phyloP scores from a whole-genome alignment of 441 rosid genomes.

The Eutrema salsugineum region DNA sequence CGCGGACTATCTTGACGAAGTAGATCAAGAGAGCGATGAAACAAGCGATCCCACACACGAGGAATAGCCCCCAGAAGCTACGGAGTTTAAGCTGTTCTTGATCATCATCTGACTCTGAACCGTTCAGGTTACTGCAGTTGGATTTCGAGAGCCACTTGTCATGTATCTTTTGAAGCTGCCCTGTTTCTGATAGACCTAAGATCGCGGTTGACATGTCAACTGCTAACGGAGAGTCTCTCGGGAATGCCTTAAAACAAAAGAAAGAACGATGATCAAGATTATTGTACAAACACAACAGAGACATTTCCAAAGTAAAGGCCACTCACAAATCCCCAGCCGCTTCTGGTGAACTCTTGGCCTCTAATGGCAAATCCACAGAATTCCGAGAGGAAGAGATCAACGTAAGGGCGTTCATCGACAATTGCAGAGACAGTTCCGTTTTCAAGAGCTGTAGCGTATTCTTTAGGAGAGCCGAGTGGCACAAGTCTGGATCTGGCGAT shows the following conservation, averaged over 20 bases:
- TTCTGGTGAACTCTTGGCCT: conserved; percentile 85
- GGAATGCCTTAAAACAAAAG: conserved; percentile 61
- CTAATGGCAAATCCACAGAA: conserved; percentile 69
- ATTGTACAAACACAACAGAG: neutral
- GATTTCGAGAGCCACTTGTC: conserved; percentile 69
- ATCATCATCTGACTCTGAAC: conserved; percentile 30
- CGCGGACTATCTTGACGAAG: conserved; percentile 45
- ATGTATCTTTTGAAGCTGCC: conserved; percentile 77
- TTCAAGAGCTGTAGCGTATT: conserved; percentile 59
- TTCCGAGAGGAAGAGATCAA: conserved; percentile 77
- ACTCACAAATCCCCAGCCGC: conserved; percentile 98
- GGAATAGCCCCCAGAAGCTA: conserved; percentile 85
- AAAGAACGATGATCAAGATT: neutral
- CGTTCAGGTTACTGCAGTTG: conserved; percentile 41
- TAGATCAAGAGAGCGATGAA: conserved; percentile 61
- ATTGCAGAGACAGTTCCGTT: conserved; percentile 78
- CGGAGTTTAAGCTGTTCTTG: conserved; percentile 60
- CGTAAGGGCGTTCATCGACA: conserved; percentile 74
- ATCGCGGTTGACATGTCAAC: conserved; percentile 92
- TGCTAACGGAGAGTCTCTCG: conserved; percentile 84
- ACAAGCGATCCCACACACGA: conserved; percentile 69
- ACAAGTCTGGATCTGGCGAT: conserved; percentile 69
- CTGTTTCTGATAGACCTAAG: conserved; percentile 77
- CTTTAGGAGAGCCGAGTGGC: conserved; percentile 80
- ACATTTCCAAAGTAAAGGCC: neutral